These are phyloP conservation scores for Pseudoperonospora humuli DNA, from an alignment of 352 stramenopile species.

Conservation along the genomic window DNA sequence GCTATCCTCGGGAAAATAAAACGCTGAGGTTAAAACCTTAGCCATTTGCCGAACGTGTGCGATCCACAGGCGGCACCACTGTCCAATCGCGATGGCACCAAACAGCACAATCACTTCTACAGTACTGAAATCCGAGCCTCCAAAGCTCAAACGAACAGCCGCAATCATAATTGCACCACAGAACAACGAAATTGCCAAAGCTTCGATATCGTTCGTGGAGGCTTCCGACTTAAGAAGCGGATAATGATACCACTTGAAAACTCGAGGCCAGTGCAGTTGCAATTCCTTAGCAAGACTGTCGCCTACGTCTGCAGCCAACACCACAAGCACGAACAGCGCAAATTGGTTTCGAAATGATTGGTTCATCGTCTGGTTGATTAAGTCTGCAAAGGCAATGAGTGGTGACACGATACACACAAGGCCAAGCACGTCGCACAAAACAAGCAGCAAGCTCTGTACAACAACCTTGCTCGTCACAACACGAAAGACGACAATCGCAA, in stretches of 20 bases:
- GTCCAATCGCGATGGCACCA: constrained; percentile 27
- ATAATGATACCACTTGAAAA: constrained; percentile 14
- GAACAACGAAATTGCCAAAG: constrained; percentile 22
- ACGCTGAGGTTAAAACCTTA: constrained; percentile 36
- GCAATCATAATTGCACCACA: constrained; percentile 31
- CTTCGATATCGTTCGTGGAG: constrained; percentile 21
- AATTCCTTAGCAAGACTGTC: constrained; percentile 19
- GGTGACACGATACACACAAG: constrained; percentile 33
- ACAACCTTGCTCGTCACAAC: constrained; percentile 45
- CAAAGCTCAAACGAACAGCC: constrained; percentile 19
- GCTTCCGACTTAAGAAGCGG: constrained; percentile 20
- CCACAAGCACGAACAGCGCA: constrained; percentile 37
- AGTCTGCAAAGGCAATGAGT: constrained; percentile 34
- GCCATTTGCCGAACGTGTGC: constrained; percentile 33
- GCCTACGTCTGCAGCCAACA: constrained; percentile 40
- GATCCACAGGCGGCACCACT: constrained; percentile 34
- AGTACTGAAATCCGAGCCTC: constrained; percentile 14
- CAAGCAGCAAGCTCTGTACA: constrained; percentile 35
- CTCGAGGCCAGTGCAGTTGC: constrained; percentile 19
- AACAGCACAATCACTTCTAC: constrained; percentile 39
- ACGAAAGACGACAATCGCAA: constrained; percentile 34
- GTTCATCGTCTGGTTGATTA: constrained; percentile 33
- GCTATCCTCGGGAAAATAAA: constrained; percentile 30
- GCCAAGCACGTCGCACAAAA: constrained; percentile 34
- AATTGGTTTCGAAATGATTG: constrained; percentile 31